Evolutionary conservation across 2,329 filamentous ascomycete species (phyloP), one percentile per base, ranked within the genome.

Genomic region (Catunica adiposa): DNA sequence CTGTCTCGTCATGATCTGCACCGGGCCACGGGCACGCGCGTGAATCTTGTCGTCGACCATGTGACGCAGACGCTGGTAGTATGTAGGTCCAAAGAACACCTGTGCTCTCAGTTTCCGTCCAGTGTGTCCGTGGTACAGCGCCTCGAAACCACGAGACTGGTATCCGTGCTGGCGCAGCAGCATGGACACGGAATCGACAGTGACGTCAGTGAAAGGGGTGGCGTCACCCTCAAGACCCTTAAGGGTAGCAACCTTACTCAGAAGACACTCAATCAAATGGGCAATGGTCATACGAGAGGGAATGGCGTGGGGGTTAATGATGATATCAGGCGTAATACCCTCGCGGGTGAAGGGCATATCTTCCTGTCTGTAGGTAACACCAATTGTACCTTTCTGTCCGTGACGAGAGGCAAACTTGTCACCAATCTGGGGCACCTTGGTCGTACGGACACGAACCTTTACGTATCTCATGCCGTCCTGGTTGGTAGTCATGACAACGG

Each of bases 21-120:
- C 86, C 0, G 92, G 92, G 37, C 94, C 92, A 67, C 92, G 84
- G 14, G 94, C 92, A 70, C 94, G 86, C n/a, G 92, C 94, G 72
- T 98, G 92, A 64, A 98, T 98, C 79, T 98, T 98, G 76, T 98
- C 92, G 68, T 98, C 92, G 63, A 98, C 94, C 94, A 98, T 98
- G 72, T 98, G 94, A 61, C 92, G 84, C 59, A 98, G 79, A 69
- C 94, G 89, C 71, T 98, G 92, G 72, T 98, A 98, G 74, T 98
- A 98, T 1, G 92, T 98, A 0, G 92, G 92, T 7, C 92, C 92
- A 57, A 98, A 80, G 80, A 98, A 98, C 56, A 97, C 84, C 69
- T 98, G 92, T 0, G 89, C 86, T 47, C 88, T 83, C 61, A 97
- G 74, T 75, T 98, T 98, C 63, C 83, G 82, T 54, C 92, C 92